Evolutionary conservation across 768 basidiomycete species (phyloP), one percentile per base, ranked within the genome.

Genomic region (Serendipita sp.): DNA sequence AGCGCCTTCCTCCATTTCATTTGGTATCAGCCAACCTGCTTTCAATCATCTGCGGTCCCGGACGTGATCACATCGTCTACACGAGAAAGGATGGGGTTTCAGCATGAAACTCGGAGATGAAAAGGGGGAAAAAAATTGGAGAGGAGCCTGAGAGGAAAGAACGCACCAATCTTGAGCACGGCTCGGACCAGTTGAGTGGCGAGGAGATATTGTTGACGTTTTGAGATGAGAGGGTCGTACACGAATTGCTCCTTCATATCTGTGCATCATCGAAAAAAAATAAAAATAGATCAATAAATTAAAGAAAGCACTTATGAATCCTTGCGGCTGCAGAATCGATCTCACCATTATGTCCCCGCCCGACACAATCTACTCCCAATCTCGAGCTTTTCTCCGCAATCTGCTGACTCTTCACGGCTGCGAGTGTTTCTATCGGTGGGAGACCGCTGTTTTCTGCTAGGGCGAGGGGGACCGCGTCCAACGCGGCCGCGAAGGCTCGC

Each of bases 161-260:
- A 74, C 81, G 69, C 66, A 87, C 88, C 88, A 64, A 92, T 92
- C 74, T 92, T 92, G 65, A 92, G 78, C 13, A 92, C 86, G 3
- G 89, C 90, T 34, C 89, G 82, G 45, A 91, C 89, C 64, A 91
- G 80, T 81, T 94, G 93, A 22, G 94, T 97, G n/a, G 96, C 96
- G 43, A 99, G 78, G 64, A 99, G 76, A 75, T 92, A 96, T 70
- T 98, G 95, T 71, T 97, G 94, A 70, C 95, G 78, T 76, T 98
- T 99, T 43, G 93, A 93, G 73, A 98, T 96, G 66, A 97, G 75
- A 30, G 96, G 95, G 70, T 99, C 96, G 68, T 94, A 93, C 44
- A 98, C 94, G 69, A 92, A 90, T 71, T 97, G 95, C 70, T 85
- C 80, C 78, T 88, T 95, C 95, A 99, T 99, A 68, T 99, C 95